phyloP scores from a whole-genome alignment of 176 grass and related monocot species.

The Saccharum officinarum region DNA sequence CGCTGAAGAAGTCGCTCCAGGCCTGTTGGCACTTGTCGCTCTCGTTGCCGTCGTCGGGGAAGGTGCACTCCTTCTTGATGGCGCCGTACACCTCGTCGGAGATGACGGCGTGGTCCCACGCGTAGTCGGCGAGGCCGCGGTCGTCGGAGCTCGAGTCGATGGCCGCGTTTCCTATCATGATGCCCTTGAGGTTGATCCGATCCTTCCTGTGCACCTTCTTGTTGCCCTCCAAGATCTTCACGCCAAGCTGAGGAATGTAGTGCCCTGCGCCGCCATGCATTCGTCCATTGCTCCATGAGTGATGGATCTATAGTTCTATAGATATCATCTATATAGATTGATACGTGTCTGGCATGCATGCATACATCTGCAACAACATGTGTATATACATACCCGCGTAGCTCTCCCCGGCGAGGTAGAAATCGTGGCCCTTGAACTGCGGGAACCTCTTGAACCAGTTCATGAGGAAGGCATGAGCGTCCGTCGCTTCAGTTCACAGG shows the following conservation, averaged over 20 bases:
- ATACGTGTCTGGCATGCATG: too few species aligned
- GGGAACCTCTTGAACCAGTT: conserved; percentile 94
- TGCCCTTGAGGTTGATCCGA: conserved; percentile 87
- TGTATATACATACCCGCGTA: conserved; percentile 59
- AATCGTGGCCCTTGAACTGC: conserved; percentile 72
- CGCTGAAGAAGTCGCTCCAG: conserved; percentile 49
- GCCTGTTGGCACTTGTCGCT: conserved; percentile 24
- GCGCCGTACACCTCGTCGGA: conserved; percentile 63
- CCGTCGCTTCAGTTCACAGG: conserved; percentile 42
- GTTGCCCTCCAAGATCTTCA: conserved; percentile 71
- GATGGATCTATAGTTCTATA: not conserved
- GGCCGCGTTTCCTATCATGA: conserved; percentile 88
- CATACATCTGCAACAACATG: not conserved
- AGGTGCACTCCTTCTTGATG: conserved; percentile 61
- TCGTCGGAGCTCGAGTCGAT: conserved; percentile 73
- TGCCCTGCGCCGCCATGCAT: conserved; percentile 37
- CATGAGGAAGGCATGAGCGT: conserved; percentile 71
- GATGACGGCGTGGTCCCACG: conserved; percentile 86
- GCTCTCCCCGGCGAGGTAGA: conserved; percentile 88
- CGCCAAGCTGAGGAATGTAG: conserved; percentile 75
- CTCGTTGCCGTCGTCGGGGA: conserved; percentile 36
- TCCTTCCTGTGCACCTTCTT: conserved; percentile 31
- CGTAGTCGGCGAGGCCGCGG: conserved; percentile 70
- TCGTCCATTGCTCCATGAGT: not conserved
- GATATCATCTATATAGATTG: too few species aligned